Percentiles rank a stretch among this genome's conserved stretches.
phyloP scores from a whole-genome alignment of 2,329 filamentous ascomycete genomes.

The Exophiala spinifera region DNA sequence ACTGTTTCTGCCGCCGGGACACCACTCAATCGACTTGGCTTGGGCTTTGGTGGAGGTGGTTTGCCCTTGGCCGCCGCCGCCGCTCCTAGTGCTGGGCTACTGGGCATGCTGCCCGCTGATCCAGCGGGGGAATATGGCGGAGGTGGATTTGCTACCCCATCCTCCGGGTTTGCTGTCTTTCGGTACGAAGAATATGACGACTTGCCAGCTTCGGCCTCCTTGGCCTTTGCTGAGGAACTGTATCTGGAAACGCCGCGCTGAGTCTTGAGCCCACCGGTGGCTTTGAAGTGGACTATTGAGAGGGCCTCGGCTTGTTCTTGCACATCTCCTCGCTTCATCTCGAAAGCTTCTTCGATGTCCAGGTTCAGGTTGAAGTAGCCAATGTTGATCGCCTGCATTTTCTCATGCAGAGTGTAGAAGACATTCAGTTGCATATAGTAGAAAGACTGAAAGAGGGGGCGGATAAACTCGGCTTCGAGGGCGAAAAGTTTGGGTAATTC shows the following conservation, averaged over 20 bases:
- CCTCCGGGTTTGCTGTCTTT: constrained; percentile 30
- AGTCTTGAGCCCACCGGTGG: constrained; percentile 60
- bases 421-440: constrained; percentile 99
- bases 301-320: constrained; percentile 84
- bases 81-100: constrained; percentile 46
- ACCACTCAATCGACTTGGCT: constrained; percentile 70
- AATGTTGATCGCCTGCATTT: constrained; percentile 96
- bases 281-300: constrained; percentile 86
- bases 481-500: constrained; percentile 88
- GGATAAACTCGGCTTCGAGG: constrained; percentile 91
- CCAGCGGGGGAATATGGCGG: constrained; percentile 63
- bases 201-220: constrained; percentile 28
- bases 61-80: constrained; percentile 55
- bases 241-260: constrained; percentile 30
- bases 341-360: constrained; percentile 88
- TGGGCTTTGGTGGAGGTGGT: constrained; percentile 72
- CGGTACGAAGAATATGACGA: constrained; percentile 25
- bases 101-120: constrained; percentile 41
- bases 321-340: constrained; percentile 82
- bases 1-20: constrained; percentile 69
- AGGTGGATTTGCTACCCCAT: constrained; percentile 59
- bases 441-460: constrained; percentile 95
- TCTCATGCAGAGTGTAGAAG: constrained; percentile 96
- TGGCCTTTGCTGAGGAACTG: constrained; percentile 30
- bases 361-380: constrained; percentile 92